A percentile compares a stretch with the other conserved stretches of the same genome.
Evolutionary conservation across 106 monocot genomes (phyloP).

Genomic region (Allium fistulosum): DNA sequence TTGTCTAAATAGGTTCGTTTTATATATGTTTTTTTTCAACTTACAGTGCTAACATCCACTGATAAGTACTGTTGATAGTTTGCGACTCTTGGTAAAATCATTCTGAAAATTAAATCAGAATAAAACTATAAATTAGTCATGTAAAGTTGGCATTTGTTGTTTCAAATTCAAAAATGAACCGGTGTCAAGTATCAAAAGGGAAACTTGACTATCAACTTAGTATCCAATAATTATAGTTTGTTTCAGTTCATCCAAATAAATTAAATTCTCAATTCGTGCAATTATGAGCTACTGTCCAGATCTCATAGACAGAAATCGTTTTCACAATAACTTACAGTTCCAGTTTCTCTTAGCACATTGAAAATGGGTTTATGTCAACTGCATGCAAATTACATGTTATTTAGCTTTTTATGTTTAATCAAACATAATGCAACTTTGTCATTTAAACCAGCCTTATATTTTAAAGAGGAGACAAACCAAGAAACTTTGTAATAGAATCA

Average conservation of each 20-base stretch:
- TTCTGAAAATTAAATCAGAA: slow-evolving; percentile 24
- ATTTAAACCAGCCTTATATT: background rate
- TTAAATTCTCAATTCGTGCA: background rate
- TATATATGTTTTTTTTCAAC: slow-evolving; percentile 13
- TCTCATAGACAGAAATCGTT: too few species aligned
- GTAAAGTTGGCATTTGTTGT: background rate
- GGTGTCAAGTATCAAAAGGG: background rate
- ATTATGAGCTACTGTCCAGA: background rate
- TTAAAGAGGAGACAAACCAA: background rate
- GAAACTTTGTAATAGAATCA: background rate
- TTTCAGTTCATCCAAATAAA: too few species aligned
- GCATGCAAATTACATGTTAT: too few species aligned
- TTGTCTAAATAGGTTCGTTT: background rate
- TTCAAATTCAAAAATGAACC: background rate
- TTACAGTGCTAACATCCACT: slow-evolving; percentile 31
- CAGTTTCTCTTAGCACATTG: too few species aligned
- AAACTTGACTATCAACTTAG: background rate
- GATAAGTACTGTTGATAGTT: slow-evolving; percentile 45
- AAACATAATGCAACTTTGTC: too few species aligned
- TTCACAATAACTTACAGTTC: too few species aligned
- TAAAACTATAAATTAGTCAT: background rate
- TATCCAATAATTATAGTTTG: too few species aligned
- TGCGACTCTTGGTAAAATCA: slow-evolving; percentile 18
- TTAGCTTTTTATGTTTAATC: too few species aligned
- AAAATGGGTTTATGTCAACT: too few species aligned